These are phyloP conservation scores for Aspergillus avenaceus DNA, from an alignment of 495 filamentous ascomycete species.

Conservation along the genomic window DNA sequence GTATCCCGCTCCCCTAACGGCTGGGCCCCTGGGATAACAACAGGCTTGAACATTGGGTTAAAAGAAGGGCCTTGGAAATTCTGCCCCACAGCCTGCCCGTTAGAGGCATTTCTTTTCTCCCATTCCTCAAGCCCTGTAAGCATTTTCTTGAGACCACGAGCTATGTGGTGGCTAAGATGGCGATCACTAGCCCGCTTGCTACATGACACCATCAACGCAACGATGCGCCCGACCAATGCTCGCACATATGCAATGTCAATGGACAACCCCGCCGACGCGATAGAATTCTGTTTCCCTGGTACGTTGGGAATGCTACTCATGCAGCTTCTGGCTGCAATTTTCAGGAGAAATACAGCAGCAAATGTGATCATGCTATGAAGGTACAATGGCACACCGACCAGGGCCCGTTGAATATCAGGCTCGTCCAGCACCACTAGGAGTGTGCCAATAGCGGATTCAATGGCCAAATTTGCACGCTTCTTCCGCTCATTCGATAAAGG, in stretches of 20 bases:
- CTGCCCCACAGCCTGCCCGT: slow-evolving; percentile 17
- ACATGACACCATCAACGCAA: slow-evolving; percentile 45
- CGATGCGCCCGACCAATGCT: slow-evolving; percentile 38
- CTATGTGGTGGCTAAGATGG: slow-evolving; percentile 52
- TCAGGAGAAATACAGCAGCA: slow-evolving; percentile 51
- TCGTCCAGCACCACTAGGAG: slow-evolving; percentile 47
- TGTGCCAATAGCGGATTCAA: slow-evolving; percentile 49
- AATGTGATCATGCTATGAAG: slow-evolving; percentile 56
- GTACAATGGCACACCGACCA: slow-evolving; percentile 51
- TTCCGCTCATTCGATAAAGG: slow-evolving; percentile 48
- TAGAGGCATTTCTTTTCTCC: slow-evolving; percentile 36
- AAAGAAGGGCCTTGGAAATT: slow-evolving; percentile 23
- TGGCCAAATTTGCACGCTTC: slow-evolving; percentile 50
- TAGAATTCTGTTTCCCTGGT: slow-evolving; percentile 36
- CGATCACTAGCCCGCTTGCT: slow-evolving; percentile 48
- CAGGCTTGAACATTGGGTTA: slow-evolving; percentile 31
- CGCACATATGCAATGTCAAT: slow-evolving; percentile 43
- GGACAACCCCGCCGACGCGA: slow-evolving; percentile 37
- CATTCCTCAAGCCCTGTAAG: slow-evolving; percentile 44
- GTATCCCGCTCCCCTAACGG: slow-evolving; percentile 38
- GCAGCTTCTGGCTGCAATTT: slow-evolving; percentile 45
- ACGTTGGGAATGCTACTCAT: slow-evolving; percentile 25
- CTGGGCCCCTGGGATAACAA: slow-evolving; percentile 38
- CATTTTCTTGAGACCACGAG: slow-evolving; percentile 50
- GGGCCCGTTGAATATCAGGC: slow-evolving; percentile 44